Percentiles rank a stretch among this genome's conserved stretches.
These are phyloP conservation scores for Arbutus unedo DNA, from an alignment of 148 eudicot genomes.

Conservation along the genomic window DNA sequence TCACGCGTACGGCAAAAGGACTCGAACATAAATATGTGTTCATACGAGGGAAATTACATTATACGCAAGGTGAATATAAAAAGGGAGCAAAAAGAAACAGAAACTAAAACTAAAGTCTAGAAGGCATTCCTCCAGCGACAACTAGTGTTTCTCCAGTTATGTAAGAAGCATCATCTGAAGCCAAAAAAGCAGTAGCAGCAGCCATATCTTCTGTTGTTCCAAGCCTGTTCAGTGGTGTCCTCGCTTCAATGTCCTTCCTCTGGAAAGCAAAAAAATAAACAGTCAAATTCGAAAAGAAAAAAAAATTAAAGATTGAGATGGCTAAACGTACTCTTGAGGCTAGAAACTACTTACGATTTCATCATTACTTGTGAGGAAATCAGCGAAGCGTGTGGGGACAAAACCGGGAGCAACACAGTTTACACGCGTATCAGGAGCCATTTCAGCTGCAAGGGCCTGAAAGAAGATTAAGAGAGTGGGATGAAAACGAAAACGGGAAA, in stretches of 20 bases:
- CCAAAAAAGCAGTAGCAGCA: constrained; percentile 83
- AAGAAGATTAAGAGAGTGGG: background rate
- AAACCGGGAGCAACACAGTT: constrained; percentile 93
- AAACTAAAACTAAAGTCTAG: constrained; percentile 52
- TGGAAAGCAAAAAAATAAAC: constrained; percentile 17
- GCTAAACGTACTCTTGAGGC: background rate
- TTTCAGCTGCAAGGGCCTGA: constrained; percentile 81
- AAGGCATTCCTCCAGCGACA: constrained; percentile 78
- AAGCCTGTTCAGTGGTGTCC: constrained; percentile 60
- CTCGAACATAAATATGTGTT: background rate
- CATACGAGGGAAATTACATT: background rate
- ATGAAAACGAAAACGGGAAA: background rate
- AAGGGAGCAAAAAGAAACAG: background rate
- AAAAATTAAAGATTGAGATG: background rate
- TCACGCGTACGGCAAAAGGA: background rate
- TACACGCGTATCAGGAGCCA: constrained; percentile 94
- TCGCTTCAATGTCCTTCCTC: constrained; percentile 63
- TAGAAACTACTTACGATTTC: constrained; percentile 43
- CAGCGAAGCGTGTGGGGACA: constrained; percentile 80
- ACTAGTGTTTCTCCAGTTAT: constrained; percentile 88
- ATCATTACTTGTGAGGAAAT: constrained; percentile 45
- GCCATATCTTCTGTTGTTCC: constrained; percentile 96
- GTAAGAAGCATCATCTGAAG: constrained; percentile 89
- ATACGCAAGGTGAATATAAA: too few relatives aligned
- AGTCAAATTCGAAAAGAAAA: background rate